Evolutionary conservation across 345 rosid genomes (phyloP).

Genomic region (Rhodamnia rubescens): DNA sequence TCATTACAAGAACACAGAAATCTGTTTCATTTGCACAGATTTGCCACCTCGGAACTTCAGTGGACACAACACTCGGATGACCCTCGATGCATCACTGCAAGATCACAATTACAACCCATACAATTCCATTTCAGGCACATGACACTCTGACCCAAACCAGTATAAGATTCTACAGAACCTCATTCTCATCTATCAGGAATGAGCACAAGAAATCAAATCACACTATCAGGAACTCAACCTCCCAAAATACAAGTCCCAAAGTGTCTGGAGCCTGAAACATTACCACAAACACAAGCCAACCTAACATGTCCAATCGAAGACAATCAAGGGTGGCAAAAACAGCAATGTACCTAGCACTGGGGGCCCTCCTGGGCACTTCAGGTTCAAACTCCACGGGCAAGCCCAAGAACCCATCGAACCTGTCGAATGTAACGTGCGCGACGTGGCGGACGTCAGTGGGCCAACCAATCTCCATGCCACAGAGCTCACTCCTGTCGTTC

Average conservation of each 20-base stretch:
- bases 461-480: conserved; percentile 66
- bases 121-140: not conserved
- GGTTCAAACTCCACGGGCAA: conserved; percentile 84
- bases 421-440: conserved; percentile 85
- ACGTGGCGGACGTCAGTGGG: conserved; percentile 76
- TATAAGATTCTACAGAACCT: not conserved
- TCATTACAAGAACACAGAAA: not conserved
- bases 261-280: not conserved
- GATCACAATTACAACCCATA: not conserved
- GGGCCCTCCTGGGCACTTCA: conserved; percentile 68
- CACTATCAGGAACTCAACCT: not conserved
- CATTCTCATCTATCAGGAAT: not conserved
- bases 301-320: not conserved
- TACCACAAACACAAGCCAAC: not conserved
- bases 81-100: not conserved
- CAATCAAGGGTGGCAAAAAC: not conserved
- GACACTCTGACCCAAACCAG: not conserved
- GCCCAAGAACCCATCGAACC: conserved; percentile 82
- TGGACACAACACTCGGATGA: not conserved
- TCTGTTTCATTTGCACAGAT: not conserved
- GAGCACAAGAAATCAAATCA: not conserved
- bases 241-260: not conserved
- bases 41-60: not conserved
- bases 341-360: conserved; percentile 68
- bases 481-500: conserved; percentile 28